Percentiles rank a stretch among this genome's conserved stretches.
phyloP scores from a whole-genome alignment of 768 basidiomycete species.

The Panellus pusillus region DNA sequence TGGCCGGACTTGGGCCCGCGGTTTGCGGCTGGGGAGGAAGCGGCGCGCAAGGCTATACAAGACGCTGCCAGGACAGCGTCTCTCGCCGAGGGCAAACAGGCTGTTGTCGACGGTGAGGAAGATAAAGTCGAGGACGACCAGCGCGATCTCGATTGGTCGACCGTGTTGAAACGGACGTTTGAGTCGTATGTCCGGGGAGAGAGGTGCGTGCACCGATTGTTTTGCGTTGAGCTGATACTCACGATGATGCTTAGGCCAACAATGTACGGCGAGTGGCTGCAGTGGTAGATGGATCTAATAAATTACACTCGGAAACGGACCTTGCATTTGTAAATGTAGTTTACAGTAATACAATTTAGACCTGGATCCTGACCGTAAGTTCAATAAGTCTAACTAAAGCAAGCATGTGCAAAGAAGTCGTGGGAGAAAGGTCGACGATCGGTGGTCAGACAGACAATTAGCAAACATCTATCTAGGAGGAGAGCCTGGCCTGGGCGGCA shows the following conservation, averaged over 20 bases:
- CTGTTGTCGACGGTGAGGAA: conserved; percentile 46
- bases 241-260: conserved; percentile 55
- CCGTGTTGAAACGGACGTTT: conserved; percentile 93
- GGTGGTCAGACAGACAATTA: too few species aligned
- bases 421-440: too few species aligned
- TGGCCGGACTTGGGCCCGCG: conserved; percentile 90
- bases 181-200: conserved; percentile 92
- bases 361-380: too few species aligned
- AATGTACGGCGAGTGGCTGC: conserved; percentile 88
- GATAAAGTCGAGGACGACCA: conserved; percentile 60
- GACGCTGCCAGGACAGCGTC: conserved; percentile 34
- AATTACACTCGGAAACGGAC: not conserved
- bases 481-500: conserved; percentile 55
- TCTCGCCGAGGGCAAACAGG: conserved; percentile 9
- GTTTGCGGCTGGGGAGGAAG: conserved; percentile 74
- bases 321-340: not conserved
- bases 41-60: conserved; percentile 43
- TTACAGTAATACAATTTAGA: conserved; percentile 14
- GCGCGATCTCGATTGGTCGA: conserved; percentile 87
- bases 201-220: conserved; percentile 21
- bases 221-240: not conserved
- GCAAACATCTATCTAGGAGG: not conserved
- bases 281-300: conserved; percentile 38
- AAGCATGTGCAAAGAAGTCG: too few species aligned
- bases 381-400: too few species aligned